These are phyloP conservation scores for Penicillium thymicola DNA, from an alignment of 2,329 filamentous ascomycete genomes.

Conservation along the genomic window DNA sequence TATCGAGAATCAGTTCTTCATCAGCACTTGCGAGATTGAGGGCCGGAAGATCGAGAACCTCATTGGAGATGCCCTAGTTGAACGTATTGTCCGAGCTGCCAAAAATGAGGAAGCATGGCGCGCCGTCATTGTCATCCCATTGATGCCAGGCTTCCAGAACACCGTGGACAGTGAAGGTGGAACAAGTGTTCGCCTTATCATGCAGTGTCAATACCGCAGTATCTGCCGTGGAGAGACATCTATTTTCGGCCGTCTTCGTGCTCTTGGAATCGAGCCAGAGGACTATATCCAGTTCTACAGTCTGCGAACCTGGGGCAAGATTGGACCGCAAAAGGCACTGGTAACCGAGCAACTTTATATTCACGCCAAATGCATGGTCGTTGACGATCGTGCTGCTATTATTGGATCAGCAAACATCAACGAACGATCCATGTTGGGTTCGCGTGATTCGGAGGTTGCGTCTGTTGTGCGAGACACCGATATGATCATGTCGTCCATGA, in stretches of 20 bases:
- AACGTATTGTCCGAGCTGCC: constrained; percentile 81
- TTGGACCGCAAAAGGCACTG: constrained; percentile 75
- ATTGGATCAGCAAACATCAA: constrained; percentile 99
- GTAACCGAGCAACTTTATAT: constrained; percentile 98
- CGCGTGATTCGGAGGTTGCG: constrained; percentile 86
- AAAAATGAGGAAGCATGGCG: constrained; percentile 86
- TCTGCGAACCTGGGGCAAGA: constrained; percentile 85
- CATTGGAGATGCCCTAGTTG: constrained; percentile 90
- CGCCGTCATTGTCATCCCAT: constrained; percentile 81
- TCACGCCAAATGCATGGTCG: constrained; percentile 93
- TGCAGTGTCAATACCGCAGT: constrained; percentile 94
- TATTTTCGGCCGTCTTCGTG: constrained; percentile 81
- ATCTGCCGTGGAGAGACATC: constrained; percentile 91
- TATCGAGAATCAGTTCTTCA: constrained; percentile 98
- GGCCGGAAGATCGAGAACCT: constrained; percentile 85
- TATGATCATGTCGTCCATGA: constrained; percentile 90
- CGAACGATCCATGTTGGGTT: constrained; percentile 90
- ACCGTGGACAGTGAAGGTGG: constrained; percentile 92
- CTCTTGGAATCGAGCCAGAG: constrained; percentile 81
- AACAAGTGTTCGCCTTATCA: constrained; percentile 88
- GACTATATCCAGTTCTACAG: constrained; percentile 96
- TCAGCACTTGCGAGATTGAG: constrained; percentile 86
- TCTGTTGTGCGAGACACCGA: constrained; percentile 89
- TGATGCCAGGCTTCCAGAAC: constrained; percentile 99
- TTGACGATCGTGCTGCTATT: constrained; percentile 87